Evolutionary conservation across 1,284 basidiomycete species (phyloP).

Genomic region (Tylopilus microsporus): DNA sequence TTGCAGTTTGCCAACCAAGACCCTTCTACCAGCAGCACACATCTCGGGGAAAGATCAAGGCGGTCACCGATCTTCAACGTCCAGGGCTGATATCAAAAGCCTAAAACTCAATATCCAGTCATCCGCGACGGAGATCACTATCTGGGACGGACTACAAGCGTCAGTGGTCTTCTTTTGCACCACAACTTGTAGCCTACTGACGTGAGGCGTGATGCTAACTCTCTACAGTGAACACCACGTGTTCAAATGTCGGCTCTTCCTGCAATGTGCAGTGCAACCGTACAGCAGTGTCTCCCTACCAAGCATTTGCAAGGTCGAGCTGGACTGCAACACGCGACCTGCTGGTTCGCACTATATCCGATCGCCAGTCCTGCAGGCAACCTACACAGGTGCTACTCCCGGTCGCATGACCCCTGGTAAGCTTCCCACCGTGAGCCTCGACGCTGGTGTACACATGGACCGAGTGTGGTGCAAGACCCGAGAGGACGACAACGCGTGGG

Average conservation of each 20-base stretch:
- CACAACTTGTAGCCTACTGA: neutral
- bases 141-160: constrained; percentile 25
- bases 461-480: constrained; percentile 16
- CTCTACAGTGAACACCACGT: constrained; percentile 16
- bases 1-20: neutral
- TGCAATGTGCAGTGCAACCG: constrained; percentile 17
- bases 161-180: constrained; percentile 12
- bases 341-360: constrained; percentile 3
- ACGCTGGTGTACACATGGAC: constrained; percentile 23
- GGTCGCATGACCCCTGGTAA: neutral
- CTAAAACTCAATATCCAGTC: constrained; percentile 17
- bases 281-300: constrained; percentile 12
- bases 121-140: constrained; percentile 16
- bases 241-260: constrained; percentile 24
- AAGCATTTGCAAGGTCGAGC: constrained; percentile 16
- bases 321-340: constrained; percentile 21
- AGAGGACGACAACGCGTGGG: constrained; percentile 19
- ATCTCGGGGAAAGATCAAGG: neutral
- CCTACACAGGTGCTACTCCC: constrained; percentile 15
- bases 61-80: neutral
- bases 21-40: neutral
- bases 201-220: neutral
- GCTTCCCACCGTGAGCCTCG: neutral
- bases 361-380: constrained; percentile 9
- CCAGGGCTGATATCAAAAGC: constrained; percentile 6